These are phyloP conservation scores for Mimosa bimucronata DNA, from an alignment of 306 rosid species.

Conservation along the genomic window DNA sequence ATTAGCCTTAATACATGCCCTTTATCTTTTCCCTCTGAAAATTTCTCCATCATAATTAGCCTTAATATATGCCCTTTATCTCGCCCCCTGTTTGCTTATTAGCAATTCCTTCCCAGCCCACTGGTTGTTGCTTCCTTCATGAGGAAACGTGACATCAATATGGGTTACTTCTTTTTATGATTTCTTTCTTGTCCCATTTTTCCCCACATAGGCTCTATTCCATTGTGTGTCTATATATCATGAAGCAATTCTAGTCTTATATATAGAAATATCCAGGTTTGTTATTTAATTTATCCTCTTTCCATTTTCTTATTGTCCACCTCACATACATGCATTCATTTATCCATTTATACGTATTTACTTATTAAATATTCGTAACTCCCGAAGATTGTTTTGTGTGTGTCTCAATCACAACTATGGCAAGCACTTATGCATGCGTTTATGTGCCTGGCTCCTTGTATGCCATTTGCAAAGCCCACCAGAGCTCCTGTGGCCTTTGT, in stretches of 20 bases:
- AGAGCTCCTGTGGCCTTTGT: not conserved
- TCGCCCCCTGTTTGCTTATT: no score
- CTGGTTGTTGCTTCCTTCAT: conserved; percentile 56
- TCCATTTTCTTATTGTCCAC: not conserved
- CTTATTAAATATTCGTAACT: not conserved
- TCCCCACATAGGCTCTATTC: no score
- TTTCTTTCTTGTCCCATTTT: no score
- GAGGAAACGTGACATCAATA: conserved; percentile 27
- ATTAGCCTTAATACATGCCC: conserved; percentile 42
- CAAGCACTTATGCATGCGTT: not conserved
- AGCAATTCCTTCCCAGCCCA: conserved; percentile 31
- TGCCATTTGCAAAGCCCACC: not conserved
- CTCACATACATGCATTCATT: not conserved
- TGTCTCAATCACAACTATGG: not conserved
- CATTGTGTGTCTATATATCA: no score
- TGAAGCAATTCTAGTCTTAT: not conserved
- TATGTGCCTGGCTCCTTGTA: not conserved
- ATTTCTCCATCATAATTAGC: no score
- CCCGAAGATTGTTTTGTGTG: not conserved
- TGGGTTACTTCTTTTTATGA: no score
- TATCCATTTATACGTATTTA: no score
- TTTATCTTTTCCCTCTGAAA: conserved; percentile 15
- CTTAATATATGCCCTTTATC: no score
- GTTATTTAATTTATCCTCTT: not conserved
- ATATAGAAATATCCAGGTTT: not conserved